These are phyloP conservation scores for Penicillium odoratum DNA, from an alignment of 495 filamentous ascomycete genomes.

Conservation along the genomic window DNA sequence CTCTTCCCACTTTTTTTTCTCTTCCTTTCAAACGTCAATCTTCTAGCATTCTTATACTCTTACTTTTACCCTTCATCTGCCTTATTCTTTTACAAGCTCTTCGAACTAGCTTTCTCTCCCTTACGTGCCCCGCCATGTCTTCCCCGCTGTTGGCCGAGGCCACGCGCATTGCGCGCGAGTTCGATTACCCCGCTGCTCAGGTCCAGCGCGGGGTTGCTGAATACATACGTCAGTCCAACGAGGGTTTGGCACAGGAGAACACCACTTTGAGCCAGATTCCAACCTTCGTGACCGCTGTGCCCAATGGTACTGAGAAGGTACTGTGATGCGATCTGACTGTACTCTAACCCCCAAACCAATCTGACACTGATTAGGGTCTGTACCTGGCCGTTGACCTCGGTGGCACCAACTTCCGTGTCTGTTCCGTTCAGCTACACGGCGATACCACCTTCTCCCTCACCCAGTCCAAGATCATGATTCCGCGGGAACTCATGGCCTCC, in stretches of 20 bases:
- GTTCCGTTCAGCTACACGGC: slow-evolving; percentile 87
- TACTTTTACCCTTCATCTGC: slow-evolving; percentile 10
- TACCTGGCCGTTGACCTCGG: slow-evolving; percentile 96
- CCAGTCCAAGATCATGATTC: slow-evolving; percentile 89
- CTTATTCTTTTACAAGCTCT: neutral
- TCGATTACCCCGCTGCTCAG: slow-evolving; percentile 79
- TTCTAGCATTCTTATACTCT: slow-evolving; percentile 4
- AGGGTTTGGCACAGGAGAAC: slow-evolving; percentile 77
- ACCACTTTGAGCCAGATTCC: slow-evolving; percentile 92
- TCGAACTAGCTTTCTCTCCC: neutral
- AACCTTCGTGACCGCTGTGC: slow-evolving; percentile 91
- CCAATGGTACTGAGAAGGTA: slow-evolving; percentile 94
- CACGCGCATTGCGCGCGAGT: slow-evolving; percentile 75
- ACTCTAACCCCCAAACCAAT: neutral
- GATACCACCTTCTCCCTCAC: slow-evolving; percentile 90
- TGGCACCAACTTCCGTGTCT: slow-evolving; percentile 97
- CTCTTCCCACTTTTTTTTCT: slow-evolving; percentile 23
- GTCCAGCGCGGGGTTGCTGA: slow-evolving; percentile 78
- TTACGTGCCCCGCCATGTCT: slow-evolving; percentile 32
- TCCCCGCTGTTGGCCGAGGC: slow-evolving; percentile 67
- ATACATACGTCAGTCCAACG: slow-evolving; percentile 82
- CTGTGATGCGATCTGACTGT: neutral
- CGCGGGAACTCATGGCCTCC: slow-evolving; percentile 84
- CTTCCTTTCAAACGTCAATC: slow-evolving; percentile 12
- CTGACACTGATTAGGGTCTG: slow-evolving; percentile 60